A percentile compares a stretch with the other conserved stretches of the same genome.
Evolutionary conservation across 2,329 filamentous ascomycete genomes (phyloP).

Genomic region (Parastagonospora avenae): DNA sequence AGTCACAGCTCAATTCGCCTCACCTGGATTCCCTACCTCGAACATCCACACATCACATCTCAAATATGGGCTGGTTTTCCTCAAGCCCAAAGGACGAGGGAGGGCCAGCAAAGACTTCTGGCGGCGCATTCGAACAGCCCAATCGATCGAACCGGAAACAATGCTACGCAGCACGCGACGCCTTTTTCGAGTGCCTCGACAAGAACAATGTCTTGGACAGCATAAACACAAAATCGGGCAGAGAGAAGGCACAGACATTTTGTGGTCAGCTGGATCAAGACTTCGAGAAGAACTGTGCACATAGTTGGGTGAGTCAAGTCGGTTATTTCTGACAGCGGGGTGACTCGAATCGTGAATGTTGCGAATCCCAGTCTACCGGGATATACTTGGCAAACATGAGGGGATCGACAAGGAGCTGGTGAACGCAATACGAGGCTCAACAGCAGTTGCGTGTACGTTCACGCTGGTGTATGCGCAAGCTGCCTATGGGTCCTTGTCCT

Average conservation of each 20-base stretch:
- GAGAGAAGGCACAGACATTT: constrained; percentile 53
- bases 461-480: no score
- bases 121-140: constrained; percentile 73
- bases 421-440: no score
- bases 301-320: constrained; percentile 76
- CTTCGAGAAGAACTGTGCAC: constrained; percentile 86
- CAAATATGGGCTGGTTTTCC: constrained; percentile 59
- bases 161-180: constrained; percentile 91
- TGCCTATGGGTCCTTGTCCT: no score
- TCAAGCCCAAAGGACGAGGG: constrained; percentile 47
- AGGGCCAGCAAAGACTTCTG: constrained; percentile 52
- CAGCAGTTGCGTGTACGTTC: no score
- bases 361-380: not conserved
- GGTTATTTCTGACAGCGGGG: not conserved
- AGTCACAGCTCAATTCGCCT: constrained; percentile 10
- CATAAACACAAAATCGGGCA: constrained; percentile 62
- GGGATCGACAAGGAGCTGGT: not conserved
- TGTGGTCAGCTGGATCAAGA: constrained; percentile 65
- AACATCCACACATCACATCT: constrained; percentile 5
- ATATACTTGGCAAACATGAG: no score
- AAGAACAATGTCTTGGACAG: constrained; percentile 79
- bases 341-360: not conserved
- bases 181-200: constrained; percentile 88
- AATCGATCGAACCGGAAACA: constrained; percentile 77
- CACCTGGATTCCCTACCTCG: constrained; percentile 12